Evolutionary conservation across 352 stramenopile species (phyloP).

Genomic region (Pythium guiyangense): DNA sequence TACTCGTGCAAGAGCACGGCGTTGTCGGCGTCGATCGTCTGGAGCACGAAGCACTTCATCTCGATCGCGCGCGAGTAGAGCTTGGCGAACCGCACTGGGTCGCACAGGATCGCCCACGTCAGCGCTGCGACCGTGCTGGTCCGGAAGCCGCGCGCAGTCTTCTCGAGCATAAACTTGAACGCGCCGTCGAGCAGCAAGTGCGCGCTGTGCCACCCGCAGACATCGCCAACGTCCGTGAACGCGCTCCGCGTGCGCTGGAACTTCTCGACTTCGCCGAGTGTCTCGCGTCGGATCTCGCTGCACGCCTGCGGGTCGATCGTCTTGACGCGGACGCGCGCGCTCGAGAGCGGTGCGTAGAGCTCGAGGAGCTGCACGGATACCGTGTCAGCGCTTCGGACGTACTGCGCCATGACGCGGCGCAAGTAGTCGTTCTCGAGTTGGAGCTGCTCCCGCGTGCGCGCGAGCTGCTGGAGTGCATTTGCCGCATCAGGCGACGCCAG

Average conservation of each 20-base stretch:
- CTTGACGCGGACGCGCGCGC: conserved; percentile 4
- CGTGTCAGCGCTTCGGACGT: background rate
- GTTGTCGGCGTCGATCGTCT: conserved; percentile 13
- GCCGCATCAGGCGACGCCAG: background rate
- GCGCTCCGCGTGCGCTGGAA: background rate
- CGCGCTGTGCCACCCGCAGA: conserved; percentile 7
- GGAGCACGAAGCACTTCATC: conserved; percentile 9
- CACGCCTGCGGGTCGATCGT: conserved; percentile 3
- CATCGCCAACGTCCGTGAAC: background rate
- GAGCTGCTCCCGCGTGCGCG: background rate
- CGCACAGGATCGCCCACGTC: conserved; percentile 3
- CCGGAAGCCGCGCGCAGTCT: background rate
- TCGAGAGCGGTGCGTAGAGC: background rate
- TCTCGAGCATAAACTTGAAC: conserved; percentile 12
- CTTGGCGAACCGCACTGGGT: background rate
- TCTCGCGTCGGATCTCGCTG: background rate
- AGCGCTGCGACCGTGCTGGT: background rate
- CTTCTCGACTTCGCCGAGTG: background rate
- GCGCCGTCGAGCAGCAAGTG: background rate
- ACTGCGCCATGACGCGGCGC: background rate
- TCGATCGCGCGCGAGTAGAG: conserved; percentile 7
- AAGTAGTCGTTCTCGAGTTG: conserved; percentile 12
- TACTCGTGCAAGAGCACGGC: conserved; percentile 11
- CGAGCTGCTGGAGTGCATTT: background rate
- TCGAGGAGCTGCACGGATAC: conserved; percentile 3